phyloP scores from a whole-genome alignment of 73 alveolate genomes.

The Stentor coeruleus region DNA sequence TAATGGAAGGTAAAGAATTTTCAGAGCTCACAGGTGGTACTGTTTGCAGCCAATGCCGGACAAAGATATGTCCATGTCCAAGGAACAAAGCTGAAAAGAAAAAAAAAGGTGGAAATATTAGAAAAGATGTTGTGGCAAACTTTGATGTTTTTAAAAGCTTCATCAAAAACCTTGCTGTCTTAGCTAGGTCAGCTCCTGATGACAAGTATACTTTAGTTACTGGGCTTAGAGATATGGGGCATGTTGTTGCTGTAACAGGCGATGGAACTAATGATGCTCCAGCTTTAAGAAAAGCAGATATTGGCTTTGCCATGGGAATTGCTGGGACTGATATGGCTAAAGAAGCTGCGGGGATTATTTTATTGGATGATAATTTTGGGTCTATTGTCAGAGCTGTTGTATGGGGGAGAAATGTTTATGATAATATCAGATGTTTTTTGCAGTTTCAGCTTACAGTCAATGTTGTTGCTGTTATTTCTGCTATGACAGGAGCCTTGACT shows the following conservation, averaged over 20 bases:
- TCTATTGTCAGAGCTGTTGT: conserved; percentile 86
- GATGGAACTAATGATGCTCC: conserved; percentile 99
- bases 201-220: conserved; percentile 93
- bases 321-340: conserved; percentile 98
- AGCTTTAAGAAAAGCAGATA: conserved; percentile 92
- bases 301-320: conserved; percentile 97
- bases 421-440: conserved; percentile 76
- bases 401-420: conserved; percentile 90
- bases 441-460: conserved; percentile 93
- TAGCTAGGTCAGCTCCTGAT: conserved; percentile 98
- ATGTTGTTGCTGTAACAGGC: conserved; percentile 98
- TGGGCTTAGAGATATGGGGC: conserved; percentile 87
- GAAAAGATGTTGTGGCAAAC: conserved; percentile 63
- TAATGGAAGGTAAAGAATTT: conserved; percentile 67
- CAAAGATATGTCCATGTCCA: conserved; percentile 41
- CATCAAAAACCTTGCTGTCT: conserved; percentile 55
- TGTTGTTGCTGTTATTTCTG: conserved; percentile 76
- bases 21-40: conserved; percentile 54
- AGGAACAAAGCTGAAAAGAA: conserved; percentile 31
- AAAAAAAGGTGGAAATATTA: conserved; percentile 42
- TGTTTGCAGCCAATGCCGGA: conserved; percentile 67
- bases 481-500: conserved; percentile 78
- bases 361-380: conserved; percentile 93
- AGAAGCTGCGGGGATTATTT: conserved; percentile 91
- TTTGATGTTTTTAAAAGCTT: conserved; percentile 46